Conservation (phyloP, 139 green algal genomes). For the Spirogloea muscicola region DNA sequence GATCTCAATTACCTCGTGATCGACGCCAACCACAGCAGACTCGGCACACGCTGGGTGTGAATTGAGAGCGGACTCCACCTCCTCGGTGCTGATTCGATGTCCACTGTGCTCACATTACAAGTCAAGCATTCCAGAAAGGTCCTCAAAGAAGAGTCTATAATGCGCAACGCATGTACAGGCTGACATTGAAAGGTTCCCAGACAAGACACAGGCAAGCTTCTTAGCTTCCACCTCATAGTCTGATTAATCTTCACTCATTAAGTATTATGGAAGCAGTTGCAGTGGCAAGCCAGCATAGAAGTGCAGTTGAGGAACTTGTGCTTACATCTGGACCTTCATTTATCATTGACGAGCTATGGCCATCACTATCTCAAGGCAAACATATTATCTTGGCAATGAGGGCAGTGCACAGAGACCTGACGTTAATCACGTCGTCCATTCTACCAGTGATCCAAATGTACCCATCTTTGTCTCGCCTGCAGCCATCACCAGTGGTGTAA, state of each 20-base stretch:
- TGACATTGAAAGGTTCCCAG: too few species aligned
- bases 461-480: conserved; percentile 53
- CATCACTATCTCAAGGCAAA: background rate
- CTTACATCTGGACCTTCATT: too few species aligned
- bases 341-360: too few species aligned
- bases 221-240: too few species aligned
- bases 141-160: too few species aligned
- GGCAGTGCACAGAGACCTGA: conserved; percentile 49
- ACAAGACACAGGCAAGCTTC: too few species aligned
- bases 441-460: conserved; percentile 78
- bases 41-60: conserved; percentile 46
- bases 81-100: conserved; percentile 54
- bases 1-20: conserved; percentile 29
- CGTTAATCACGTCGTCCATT: conserved; percentile 93
- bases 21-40: conserved; percentile 46
- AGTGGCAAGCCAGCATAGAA: too few species aligned
- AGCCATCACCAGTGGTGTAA: conserved; percentile 76
- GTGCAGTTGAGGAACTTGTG: too few species aligned
- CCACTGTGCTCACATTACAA: conserved; percentile 15
- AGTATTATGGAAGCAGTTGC: too few species aligned
- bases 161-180: too few species aligned
- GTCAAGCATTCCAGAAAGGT: too few species aligned
- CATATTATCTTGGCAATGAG: conserved; percentile 1
- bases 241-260: too few species aligned
- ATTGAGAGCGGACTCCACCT: conserved; percentile 52